These are phyloP conservation scores for Pseudogymnoascus pannorum DNA, from an alignment of 2,329 filamentous ascomycete genomes.

Conservation along the genomic window DNA sequence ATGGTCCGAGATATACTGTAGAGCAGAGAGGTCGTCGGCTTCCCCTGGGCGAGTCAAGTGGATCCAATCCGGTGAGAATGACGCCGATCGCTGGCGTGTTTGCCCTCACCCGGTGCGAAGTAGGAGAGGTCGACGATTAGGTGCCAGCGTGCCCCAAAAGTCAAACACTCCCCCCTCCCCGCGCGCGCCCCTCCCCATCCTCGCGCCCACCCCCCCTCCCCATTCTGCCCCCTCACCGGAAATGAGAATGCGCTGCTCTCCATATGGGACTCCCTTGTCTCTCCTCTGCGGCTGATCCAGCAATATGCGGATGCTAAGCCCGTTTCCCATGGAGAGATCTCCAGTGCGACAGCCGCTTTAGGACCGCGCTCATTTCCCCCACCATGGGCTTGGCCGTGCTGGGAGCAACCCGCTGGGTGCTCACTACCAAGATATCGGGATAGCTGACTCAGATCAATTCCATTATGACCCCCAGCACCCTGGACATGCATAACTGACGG, in stretches of 20 bases:
- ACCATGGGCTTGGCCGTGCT: slow-evolving; percentile 4
- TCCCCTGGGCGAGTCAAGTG: neutral
- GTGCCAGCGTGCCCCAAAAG: neutral
- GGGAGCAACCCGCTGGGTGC: neutral
- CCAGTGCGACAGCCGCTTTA: slow-evolving; percentile 6
- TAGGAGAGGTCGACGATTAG: neutral
- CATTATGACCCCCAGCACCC: neutral
- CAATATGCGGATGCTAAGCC: slow-evolving; percentile 8
- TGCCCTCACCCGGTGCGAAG: neutral
- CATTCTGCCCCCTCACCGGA: slow-evolving; percentile 3
- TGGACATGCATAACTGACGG: slow-evolving; percentile 3
- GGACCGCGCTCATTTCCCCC: slow-evolving; percentile 1
- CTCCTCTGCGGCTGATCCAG: slow-evolving; percentile 5
- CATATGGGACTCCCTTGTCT: slow-evolving; percentile 8
- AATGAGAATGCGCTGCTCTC: slow-evolving; percentile 7
- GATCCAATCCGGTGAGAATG: neutral
- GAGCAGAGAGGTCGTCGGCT: neutral
- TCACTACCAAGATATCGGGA: slow-evolving; percentile 9
- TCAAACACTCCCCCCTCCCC: neutral
- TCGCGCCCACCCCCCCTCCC: neutral
- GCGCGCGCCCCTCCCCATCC: neutral
- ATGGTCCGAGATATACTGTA: neutral
- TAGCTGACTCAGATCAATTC: slow-evolving; percentile 8
- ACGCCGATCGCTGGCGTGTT: neutral
- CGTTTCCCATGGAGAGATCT: slow-evolving; percentile 8